These are phyloP conservation scores for Mucor lusitanicus DNA, from an alignment of 371 early-diverging fungal species.

Conservation along the genomic window DNA sequence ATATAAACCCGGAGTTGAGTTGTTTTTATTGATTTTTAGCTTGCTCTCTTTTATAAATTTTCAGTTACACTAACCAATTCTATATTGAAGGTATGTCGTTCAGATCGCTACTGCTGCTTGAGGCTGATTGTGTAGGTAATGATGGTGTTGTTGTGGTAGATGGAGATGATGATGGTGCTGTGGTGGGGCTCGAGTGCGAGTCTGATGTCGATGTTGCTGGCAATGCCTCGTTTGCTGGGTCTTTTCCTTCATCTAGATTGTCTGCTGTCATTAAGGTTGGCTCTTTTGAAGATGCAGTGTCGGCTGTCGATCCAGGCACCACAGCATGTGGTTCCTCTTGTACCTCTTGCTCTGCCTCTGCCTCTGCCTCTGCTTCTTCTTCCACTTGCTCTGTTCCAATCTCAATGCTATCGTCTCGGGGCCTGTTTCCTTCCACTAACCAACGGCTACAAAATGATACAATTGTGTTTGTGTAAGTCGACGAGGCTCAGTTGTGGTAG, in stretches of 20 bases:
- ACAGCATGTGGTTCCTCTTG: neutral
- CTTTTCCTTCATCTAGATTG: neutral
- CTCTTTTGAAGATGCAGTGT: neutral
- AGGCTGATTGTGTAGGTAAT: neutral
- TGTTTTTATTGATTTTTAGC: neutral
- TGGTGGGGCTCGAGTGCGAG: no score
- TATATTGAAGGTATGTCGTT: neutral
- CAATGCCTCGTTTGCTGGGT: neutral
- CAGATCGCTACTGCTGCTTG: neutral
- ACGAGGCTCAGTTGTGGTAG: neutral
- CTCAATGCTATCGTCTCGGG: conserved; percentile 15
- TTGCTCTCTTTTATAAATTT: neutral
- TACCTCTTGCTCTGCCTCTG: neutral
- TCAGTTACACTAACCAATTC: neutral
- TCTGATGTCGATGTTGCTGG: neutral
- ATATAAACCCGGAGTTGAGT: neutral
- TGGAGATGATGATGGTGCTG: neutral
- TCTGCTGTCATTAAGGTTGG: neutral
- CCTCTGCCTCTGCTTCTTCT: neutral
- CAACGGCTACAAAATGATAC: conserved; percentile 13
- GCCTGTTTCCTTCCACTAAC: conserved; percentile 25
- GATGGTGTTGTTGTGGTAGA: neutral
- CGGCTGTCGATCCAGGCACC: neutral
- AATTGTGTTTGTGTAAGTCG: no score
- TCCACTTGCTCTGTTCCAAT: neutral